Base-by-base conservation (phyloP, 768 basidiomycete genomes). In the Albatrellus ellisii region DNA sequence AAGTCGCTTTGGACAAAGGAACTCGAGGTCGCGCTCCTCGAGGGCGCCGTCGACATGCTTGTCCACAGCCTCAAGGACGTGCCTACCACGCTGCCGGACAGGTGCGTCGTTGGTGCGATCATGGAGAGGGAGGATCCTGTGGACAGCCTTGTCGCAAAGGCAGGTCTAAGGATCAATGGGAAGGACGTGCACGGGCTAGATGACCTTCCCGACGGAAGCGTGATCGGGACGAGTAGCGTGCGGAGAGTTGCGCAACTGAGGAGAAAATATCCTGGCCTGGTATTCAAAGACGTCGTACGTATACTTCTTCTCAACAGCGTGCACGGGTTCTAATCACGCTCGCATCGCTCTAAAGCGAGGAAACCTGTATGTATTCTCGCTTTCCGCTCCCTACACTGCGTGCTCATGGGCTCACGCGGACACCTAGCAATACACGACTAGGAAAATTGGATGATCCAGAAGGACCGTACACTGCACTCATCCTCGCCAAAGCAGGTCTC, bases 1-100 rank as follows among this genome's bases (percentile, higher is more conserved):
- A 89, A 88, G 57, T 72, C 84, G 0, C 61, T 97, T 22, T 99
- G 95, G 95, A 99, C 95, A 27, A 86, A 89, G 52, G 94, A 97
- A 52, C 77, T 99, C 41, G 95, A 99, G 57, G 82, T 85, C 15
- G 79, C 77, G 33, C 64, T 99, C 46, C 68, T 75, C 42, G 69
- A 78, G 33, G 63, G 70, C 24, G 64, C 69, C 10, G 82, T 92
- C 37, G 95, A 99, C 58, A 77, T 97, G 70, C 75, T 99, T 52
- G 78, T 98, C 15, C 94, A 99, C 62, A 78, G 73, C 26, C 66
- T 88, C 52, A 99, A 99, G 60, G 95, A 98, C 58, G 76, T 97
- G 25, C 94, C 94, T 3, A 98, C 94, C 1, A 67, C 67, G 5
- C 66, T 99, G 24, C 88, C 89, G 0, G 73, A 74, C 0, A 87